Base-by-base conservation (phyloP, 768 basidiomycete genomes). In the Infundibulicybe gibba region DNA sequence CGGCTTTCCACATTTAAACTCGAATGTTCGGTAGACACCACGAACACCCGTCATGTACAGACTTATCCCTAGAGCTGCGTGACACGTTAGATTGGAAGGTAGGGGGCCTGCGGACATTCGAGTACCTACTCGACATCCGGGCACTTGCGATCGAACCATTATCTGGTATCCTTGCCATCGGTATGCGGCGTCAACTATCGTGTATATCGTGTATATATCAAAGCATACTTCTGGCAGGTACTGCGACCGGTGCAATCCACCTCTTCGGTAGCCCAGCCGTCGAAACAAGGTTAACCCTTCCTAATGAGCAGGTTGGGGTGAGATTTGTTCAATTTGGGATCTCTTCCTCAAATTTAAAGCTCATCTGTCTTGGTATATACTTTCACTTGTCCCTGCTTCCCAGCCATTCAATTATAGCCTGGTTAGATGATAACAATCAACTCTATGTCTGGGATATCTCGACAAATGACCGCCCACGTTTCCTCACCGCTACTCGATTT, bases 231-330 rank as follows among this genome's bases (percentile, higher is more conserved):
- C 39, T 40, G 41, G 21, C 43, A 85, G 90, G 87, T 2, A 90
- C 88, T 0, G 61, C 74, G 4, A 58, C 63, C n/a, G 90, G 92
- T 0, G 47, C 60, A 1, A 72, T 94, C 31, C 71, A 83, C 47
- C 53, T 93, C 19, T 78, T 82, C 52, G 93, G 92, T 2, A 72
- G 77, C 5, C 76, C 83, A 2, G 80, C 84, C 3, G 86, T 91
- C 11, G 72, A 81, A 43, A 62, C 62, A 38, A 74, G 62, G 44
- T 57, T 86, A 30, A 58, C 56, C 13, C 56, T 84, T 10, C 75
- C 76, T 9, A 25, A 3, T 25, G 25, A 79, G 40, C 61, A 67
- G 10, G 57, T 65, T 15, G 62, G 65, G 31, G 72, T 85, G 49
- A 80, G 81, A 55, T 79, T 85, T 49, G 63, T 91, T 15, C 75